Evolutionary conservation across 768 basidiomycete species (phyloP), one percentile per base, ranked within the genome.

Genomic region (Paxillus ammoniavirescens): DNA sequence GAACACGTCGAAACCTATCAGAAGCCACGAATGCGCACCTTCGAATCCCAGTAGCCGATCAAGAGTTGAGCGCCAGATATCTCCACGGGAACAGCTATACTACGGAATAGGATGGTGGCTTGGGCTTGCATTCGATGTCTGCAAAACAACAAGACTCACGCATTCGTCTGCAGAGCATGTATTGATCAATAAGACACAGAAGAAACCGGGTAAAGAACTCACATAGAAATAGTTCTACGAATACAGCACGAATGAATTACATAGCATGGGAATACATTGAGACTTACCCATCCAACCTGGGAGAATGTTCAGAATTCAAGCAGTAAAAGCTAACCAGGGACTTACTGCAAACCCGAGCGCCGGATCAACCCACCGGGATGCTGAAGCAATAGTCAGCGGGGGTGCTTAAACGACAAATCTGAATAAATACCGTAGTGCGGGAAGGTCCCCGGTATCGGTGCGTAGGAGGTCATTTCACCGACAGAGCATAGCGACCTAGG

Each of bases 391-490:
- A 33, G 31, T 26, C 5, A 37, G 30, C 23, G 8, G 23, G 37
- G 15, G 72, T 81, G 86, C 1, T 21, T 12, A 7, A 52, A 84
- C 65, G 73, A 40, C 17, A 40, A 40, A 17, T 40, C 28, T 30
- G 4, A 8, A 26, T 21, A 52, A 72, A 6, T 46, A 80, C 81
- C 83, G 64, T 79, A 89, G 69, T 87, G 86, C 21, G 86, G 86
- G 65, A 88, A 89, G 1, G 86, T 84, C 17, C 89, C 89, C 8
- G 89, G 87, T 44, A 89, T 82, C 3, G 89, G 89, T 1, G 87
- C 87, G 69, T 82, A 82, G 6, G 85, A 82, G 26, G 87, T 86
- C 87, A 90, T 86, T 71, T 91, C 89, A 33, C 83, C 87, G n/a
- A 89, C 65, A 6, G 83, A 79, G 60, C 85, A 85, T 17, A 89